A percentile compares a stretch with the other conserved stretches of the same genome.
Evolutionary conservation across 768 basidiomycete genomes (phyloP).

Genomic region (Exsudoporus frostii): DNA sequence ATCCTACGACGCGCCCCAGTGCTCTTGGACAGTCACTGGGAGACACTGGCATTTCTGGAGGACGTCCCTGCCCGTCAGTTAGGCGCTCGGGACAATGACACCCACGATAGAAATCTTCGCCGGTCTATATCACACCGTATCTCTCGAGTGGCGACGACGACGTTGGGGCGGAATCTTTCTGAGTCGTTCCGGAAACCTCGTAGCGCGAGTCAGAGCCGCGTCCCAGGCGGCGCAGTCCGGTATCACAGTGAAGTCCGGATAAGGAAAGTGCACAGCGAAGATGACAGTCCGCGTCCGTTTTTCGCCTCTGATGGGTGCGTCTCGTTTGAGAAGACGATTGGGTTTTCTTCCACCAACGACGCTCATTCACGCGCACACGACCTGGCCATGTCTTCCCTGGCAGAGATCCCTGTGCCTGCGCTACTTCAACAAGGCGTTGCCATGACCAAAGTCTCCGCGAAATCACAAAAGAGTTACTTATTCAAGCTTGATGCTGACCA

Average conservation of each 20-base stretch:
- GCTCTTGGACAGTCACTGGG: slow-evolving; percentile 31
- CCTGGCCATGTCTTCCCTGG: slow-evolving; percentile 11
- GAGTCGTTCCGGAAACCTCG: slow-evolving; percentile 16
- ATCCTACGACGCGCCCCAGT: slow-evolving; percentile 38
- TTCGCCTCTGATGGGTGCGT: background rate
- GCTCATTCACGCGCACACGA: background rate
- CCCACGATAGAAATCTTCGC: slow-evolving; percentile 18
- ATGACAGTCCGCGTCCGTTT: background rate
- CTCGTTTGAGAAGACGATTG: background rate
- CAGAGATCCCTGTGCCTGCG: slow-evolving; percentile 53
- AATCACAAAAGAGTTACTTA: slow-evolving; percentile 66
- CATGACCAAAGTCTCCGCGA: slow-evolving; percentile 82
- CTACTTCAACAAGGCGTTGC: slow-evolving; percentile 59
- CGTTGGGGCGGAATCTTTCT: slow-evolving; percentile 31
- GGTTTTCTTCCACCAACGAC: background rate
- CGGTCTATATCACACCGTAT: slow-evolving; percentile 38
- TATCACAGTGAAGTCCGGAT: slow-evolving; percentile 15
- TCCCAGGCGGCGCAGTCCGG: background rate
- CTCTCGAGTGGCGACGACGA: slow-evolving; percentile 29
- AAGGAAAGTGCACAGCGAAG: slow-evolving; percentile 17
- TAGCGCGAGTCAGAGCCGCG: slow-evolving; percentile 5
- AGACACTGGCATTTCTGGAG: slow-evolving; percentile 1
- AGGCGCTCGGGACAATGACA: background rate
- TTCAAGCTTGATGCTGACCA: slow-evolving; percentile 78
- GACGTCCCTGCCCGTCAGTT: background rate